These are phyloP conservation scores for Shiraia bambusicola DNA, from an alignment of 2,329 filamentous ascomycete genomes.

Conservation along the genomic window DNA sequence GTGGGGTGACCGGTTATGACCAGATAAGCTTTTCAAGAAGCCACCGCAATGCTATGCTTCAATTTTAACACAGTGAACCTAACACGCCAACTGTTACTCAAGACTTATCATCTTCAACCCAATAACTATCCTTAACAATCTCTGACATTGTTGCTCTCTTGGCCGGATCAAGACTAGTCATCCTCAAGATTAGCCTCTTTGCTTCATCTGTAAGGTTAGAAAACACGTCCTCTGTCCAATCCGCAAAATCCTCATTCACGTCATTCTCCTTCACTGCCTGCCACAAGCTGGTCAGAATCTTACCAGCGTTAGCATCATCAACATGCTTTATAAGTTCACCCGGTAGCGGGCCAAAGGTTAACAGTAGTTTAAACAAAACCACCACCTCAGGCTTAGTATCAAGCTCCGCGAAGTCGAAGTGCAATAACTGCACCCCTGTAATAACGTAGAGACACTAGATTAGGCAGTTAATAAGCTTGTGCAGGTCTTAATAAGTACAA, in stretches of 20 bases:
- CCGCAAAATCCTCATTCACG: slow-evolving; percentile 22
- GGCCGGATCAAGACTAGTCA: slow-evolving; percentile 33
- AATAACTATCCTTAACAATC: slow-evolving; percentile 11
- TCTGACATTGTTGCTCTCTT: slow-evolving; percentile 30
- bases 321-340: too few species aligned
- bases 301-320: slow-evolving; percentile 26
- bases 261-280: slow-evolving; percentile 16
- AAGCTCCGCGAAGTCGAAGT: slow-evolving; percentile 4
- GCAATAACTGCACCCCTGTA: slow-evolving; percentile 4
- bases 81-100: slow-evolving; percentile 3
- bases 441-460: slow-evolving; percentile 6
- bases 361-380: too few species aligned
- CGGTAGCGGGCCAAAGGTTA: too few species aligned
- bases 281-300: slow-evolving; percentile 23
- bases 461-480: slow-evolving; percentile 2
- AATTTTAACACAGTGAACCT: slow-evolving; percentile 5
- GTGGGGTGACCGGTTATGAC: too few species aligned
- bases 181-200: slow-evolving; percentile 34
- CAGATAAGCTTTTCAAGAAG: slow-evolving; percentile 4
- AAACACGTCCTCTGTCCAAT: slow-evolving; percentile 30
- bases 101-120: slow-evolving; percentile 4
- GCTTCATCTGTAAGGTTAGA: slow-evolving; percentile 31
- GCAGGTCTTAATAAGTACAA: not conserved
- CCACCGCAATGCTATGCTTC: slow-evolving; percentile 5
- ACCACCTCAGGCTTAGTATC: too few species aligned